phyloP scores from a whole-genome alignment of 2,329 filamentous ascomycete species.

The Aspergillus costaricaensis region DNA sequence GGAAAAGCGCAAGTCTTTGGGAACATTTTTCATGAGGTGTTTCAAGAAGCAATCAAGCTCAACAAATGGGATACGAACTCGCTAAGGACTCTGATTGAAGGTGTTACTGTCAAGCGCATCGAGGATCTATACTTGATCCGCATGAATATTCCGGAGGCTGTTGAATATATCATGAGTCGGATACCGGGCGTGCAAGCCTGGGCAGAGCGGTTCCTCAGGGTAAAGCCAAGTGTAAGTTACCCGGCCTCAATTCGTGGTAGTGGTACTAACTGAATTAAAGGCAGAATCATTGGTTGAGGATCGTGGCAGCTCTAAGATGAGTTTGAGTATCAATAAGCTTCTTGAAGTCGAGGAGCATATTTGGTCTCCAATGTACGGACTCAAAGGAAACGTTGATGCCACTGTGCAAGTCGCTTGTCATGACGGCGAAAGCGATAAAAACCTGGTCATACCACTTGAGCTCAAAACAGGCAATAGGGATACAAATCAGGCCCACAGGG shows the following conservation, averaged over 20 bases:
- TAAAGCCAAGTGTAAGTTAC: constrained; percentile 63
- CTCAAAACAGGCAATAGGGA: constrained; percentile 88
- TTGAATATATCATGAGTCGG: constrained; percentile 79
- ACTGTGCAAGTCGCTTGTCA: constrained; percentile 85
- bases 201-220: constrained; percentile 78
- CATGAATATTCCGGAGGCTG: constrained; percentile 69
- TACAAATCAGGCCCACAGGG: constrained; percentile 78
- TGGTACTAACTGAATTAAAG: constrained; percentile 36
- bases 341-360: constrained; percentile 97
- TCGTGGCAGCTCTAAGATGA: constrained; percentile 72
- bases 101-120: constrained; percentile 72
- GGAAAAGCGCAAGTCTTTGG: constrained; percentile 85
- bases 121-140: constrained; percentile 90
- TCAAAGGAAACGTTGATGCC: constrained; percentile 97
- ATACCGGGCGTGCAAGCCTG: constrained; percentile 79
- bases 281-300: constrained; percentile 74
- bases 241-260: background rate
- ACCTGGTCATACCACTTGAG: constrained; percentile 86
- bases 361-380: constrained; percentile 95
- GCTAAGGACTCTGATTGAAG: constrained; percentile 66
- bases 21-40: constrained; percentile 90
- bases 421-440: constrained; percentile 66
- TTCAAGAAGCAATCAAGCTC: constrained; percentile 81
- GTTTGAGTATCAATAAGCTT: constrained; percentile 86
- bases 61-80: constrained; percentile 78